Evolutionary conservation across 2,329 filamentous ascomycete species (phyloP), one percentile per base, ranked within the genome.

Genomic region (Akanthomyces uredinophilus): DNA sequence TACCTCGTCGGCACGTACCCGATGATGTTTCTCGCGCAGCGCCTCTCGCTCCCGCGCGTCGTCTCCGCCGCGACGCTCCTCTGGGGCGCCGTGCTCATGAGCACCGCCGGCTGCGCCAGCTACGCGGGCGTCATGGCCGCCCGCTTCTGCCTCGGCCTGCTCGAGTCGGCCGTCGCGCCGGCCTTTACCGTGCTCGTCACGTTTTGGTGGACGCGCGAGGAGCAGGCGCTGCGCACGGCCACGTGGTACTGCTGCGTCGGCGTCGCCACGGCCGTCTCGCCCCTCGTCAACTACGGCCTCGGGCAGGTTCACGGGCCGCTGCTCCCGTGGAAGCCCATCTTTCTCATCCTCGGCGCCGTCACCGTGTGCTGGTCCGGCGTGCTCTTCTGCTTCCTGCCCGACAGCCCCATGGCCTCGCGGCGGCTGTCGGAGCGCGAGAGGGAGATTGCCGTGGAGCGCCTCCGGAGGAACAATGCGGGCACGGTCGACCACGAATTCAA

Each of bases 201-300:
- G 27, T 29, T 29, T 6, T 29, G 27, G 27, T 29, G 27, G 27
- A 29, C 27, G 27, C 27, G 58, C 32, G 29, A 61, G 41, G 64
- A 64, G 56, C 78, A 80, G 61, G 77, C 77, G 0, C 74, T 79
- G 49, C 73, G 78, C 1, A 76, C 76, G 0, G 76, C 76, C 0
- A 63, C 76, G 5, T 67, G 66, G 51, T 67, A 68, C 56, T 65
- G 57, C 61, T 68, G 64, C 62, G 85, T 85, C 65, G 84, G 84
- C 3, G 75, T 86, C n/a, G 83, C 82, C 3, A 84, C 82, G 11
- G 84, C 84, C 79, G 82, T 87, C 60, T 84, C 84, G 14, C 83
- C 79, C 0, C 70, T 85, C 1, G 78, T 86, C n/a, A 82, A 82
- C 2, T 86, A 86, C 64, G 84, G 81, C 5, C 77, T 87, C 11